These are phyloP conservation scores for Arachnomyces sp. DNA, from an alignment of 2,329 filamentous ascomycete genomes.

Conservation along the genomic window DNA sequence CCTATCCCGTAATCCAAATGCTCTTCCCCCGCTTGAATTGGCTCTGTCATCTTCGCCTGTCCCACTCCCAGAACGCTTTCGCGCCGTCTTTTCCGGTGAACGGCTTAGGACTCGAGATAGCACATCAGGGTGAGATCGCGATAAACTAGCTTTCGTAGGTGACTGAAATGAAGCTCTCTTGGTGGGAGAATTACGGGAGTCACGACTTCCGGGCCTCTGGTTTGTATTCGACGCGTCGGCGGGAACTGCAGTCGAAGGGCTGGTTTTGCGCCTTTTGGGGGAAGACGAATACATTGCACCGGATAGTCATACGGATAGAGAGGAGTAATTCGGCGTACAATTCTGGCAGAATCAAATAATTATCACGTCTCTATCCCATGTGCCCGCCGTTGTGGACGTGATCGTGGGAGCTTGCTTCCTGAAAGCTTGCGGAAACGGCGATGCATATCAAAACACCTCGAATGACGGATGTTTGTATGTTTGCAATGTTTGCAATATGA, in stretches of 20 bases:
- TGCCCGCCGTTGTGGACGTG: too few relatives aligned
- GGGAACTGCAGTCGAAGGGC: constrained; percentile 44
- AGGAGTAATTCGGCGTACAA: constrained; percentile 19
- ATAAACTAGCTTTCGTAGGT: constrained; percentile 58
- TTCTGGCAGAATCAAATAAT: not conserved
- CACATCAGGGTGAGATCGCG: constrained; percentile 54
- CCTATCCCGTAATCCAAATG: constrained; percentile 27
- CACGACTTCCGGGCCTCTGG: constrained; percentile 12
- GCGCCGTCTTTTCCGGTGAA: constrained; percentile 29
- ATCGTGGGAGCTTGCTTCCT: too few relatives aligned
- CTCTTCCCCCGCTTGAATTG: constrained; percentile 13
- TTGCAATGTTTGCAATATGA: constrained; percentile 35
- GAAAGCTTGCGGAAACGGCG: not conserved
- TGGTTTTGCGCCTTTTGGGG: constrained; percentile 58
- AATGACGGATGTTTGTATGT: constrained; percentile 18
- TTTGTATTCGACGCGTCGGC: constrained; percentile 36
- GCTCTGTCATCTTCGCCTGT: constrained; percentile 10
- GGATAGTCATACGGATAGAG: constrained; percentile 10
- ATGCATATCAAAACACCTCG: constrained; percentile 12
- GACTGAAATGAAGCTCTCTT: constrained; percentile 55
- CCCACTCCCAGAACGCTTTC: constrained; percentile 16
- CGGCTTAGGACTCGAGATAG: constrained; percentile 40
- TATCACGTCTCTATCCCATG: not conserved
- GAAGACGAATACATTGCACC: constrained; percentile 49
- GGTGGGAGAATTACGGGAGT: constrained; percentile 21